Evolutionary conservation across 768 basidiomycete species (phyloP), one percentile per base, ranked within the genome.

Genomic region (Crepidotus variabilis): DNA sequence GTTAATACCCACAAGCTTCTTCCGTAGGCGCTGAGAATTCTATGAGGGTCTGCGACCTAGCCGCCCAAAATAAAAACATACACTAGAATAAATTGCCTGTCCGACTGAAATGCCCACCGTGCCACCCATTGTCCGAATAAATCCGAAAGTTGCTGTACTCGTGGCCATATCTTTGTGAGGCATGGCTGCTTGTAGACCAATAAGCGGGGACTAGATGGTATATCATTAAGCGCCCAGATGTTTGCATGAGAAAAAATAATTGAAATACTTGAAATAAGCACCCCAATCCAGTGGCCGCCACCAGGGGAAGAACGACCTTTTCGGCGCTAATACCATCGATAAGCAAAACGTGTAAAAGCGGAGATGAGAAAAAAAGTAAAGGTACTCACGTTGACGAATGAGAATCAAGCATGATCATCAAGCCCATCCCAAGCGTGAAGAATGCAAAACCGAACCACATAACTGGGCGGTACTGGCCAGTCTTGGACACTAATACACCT

Each of bases 91-190:
- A 57, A 92, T 85, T 2, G 85, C 82, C 61, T 90, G 85, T 18
- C 89, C 88, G 45, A 90, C 64, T 0, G 90, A 78, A 55, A 92
- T 82, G 9, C 88, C 88, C 21, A 92, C 75, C 0, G 90, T 87
- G n/a, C 85, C 90, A 9, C 90, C 90, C 34, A 92, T 67, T 3
- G 80, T 83, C 59, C 88, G 87, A 60, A 93, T 72, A 64, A 94
- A 86, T 20, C 81, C 80, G 63, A 87, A 88, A 0, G 84, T 83
- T 0, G 80, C 74, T 0, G 91, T 91, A 52, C 83, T 84, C 1
- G 91, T 91, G 2, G 91, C 90, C 90, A 93, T 91, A 60, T 93
- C 90, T 62, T 84, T 86, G 14, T 90, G 63, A 0, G 92, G 92
- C 91, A 94, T 94, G 0, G 91, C 86, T 1, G 90, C 89, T 71